Conservation (phyloP, 2,329 filamentous ascomycete species). For the Hymenotorrendiella dingleyae region DNA sequence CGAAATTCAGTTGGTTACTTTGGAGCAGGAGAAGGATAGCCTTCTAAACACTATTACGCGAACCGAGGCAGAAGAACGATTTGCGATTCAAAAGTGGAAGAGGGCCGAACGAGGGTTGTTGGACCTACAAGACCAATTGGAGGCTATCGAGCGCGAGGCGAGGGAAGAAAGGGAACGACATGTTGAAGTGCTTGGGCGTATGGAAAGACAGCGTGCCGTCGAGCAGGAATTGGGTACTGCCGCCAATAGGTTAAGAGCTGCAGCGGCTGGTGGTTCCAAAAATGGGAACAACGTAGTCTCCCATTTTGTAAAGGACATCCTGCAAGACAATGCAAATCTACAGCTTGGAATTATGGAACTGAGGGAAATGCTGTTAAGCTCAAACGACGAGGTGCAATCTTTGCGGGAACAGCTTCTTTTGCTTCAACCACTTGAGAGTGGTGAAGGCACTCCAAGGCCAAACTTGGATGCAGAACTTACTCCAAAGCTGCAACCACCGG, state of each 20-base stretch:
- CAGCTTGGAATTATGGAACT: conserved; percentile 90
- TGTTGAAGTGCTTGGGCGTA: conserved; percentile 70
- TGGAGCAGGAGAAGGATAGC: conserved; percentile 75
- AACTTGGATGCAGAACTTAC: conserved; percentile 70
- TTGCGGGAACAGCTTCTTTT: conserved; percentile 74
- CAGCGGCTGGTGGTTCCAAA: conserved; percentile 51
- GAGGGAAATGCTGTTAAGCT: conserved; percentile 81
- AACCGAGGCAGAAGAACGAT: conserved; percentile 69
- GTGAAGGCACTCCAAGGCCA: conserved; percentile 34
- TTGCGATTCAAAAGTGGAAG: conserved; percentile 77
- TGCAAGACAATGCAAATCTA: conserved; percentile 91
- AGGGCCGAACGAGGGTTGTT: conserved; percentile 74
- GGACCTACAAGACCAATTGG: conserved; percentile 79
- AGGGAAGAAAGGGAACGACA: conserved; percentile 76
- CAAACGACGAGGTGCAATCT: conserved; percentile 88
- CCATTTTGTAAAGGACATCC: conserved; percentile 90
- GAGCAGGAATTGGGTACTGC: conserved; percentile 77
- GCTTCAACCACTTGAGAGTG: conserved; percentile 61
- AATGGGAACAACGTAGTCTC: conserved; percentile 70
- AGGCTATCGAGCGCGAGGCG: conserved; percentile 80
- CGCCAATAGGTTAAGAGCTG: conserved; percentile 73
- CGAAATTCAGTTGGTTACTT: conserved; percentile 69
- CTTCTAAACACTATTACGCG: conserved; percentile 62
- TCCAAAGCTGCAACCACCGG: conserved; percentile 32
- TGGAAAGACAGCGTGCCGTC: conserved; percentile 77